Percentiles rank a stretch among this genome's conserved stretches.
Conservation (phyloP, 1,139 yeast species). For the Saccharomyces pastorianus region DNA sequence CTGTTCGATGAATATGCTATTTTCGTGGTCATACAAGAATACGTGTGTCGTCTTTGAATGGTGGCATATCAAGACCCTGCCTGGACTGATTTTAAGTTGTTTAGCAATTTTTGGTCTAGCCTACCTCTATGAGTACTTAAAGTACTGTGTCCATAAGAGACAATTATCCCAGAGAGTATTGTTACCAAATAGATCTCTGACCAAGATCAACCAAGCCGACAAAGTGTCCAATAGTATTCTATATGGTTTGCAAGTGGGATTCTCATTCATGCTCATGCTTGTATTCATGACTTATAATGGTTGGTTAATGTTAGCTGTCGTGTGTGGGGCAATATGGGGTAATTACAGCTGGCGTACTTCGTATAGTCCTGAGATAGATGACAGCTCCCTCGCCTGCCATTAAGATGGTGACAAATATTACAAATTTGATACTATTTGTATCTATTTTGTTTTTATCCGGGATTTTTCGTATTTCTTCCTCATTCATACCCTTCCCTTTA, state of each 20-base stretch:
- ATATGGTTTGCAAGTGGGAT: conserved; percentile 69
- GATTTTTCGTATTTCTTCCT: neutral
- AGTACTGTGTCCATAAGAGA: conserved; percentile 32
- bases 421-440: neutral
- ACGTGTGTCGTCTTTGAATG: conserved; percentile 64
- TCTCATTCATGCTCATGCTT: conserved; percentile 69
- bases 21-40: conserved; percentile 72
- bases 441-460: neutral
- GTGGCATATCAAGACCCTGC: conserved; percentile 64
- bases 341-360: conserved; percentile 45
- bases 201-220: conserved; percentile 1
- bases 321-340: conserved; percentile 61
- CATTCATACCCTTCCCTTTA: neutral
- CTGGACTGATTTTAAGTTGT: conserved; percentile 47
- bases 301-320: conserved; percentile 71
- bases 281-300: conserved; percentile 81
- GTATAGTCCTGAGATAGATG: conserved; percentile 4
- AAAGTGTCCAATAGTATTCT: conserved; percentile 37
- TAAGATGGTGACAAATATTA: conserved; percentile 4
- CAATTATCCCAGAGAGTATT: conserved; percentile 4
- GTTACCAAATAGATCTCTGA: neutral
- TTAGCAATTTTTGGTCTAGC: conserved; percentile 43
- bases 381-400: conserved; percentile 21
- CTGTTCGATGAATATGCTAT: conserved; percentile 74
- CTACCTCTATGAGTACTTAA: conserved; percentile 54